Percentiles rank a stretch among this genome's conserved stretches.
Conservation (phyloP, 2,329 filamentous ascomycete species). For the Harringtonia aguacate region DNA sequence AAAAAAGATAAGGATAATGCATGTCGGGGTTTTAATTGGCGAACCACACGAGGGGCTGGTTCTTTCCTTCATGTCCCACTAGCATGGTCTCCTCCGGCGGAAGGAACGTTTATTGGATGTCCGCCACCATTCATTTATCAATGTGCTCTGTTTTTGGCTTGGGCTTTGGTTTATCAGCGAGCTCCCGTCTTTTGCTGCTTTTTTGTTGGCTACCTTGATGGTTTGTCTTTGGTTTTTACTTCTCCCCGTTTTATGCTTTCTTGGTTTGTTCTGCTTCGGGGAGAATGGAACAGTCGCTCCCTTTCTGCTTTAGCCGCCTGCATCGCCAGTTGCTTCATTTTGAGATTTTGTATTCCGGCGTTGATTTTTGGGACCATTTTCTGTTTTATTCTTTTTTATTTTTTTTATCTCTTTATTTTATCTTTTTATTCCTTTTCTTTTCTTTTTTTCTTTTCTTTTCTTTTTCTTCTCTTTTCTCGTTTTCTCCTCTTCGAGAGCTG, state of each 20-base stretch:
- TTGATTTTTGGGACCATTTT: no score
- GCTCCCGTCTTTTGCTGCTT: no score
- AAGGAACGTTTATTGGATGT: not conserved
- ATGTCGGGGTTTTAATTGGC: slow-evolving; percentile 1
- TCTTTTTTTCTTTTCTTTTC: not conserved
- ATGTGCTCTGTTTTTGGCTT: not conserved
- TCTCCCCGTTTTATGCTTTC: not conserved
- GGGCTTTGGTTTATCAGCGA: not conserved
- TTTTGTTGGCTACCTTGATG: not conserved
- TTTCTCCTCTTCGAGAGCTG: no score
- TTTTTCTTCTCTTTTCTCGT: not conserved
- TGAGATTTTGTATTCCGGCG: no score
- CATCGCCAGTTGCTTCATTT: no score
- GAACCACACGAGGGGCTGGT: no score
- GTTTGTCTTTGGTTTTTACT: not conserved
- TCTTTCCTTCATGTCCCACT: not conserved
- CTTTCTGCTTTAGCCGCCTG: no score
- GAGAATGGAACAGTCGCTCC: no score
- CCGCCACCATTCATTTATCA: slow-evolving; percentile 2
- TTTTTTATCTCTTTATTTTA: not conserved
- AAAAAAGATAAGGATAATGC: not conserved
- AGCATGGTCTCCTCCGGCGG: not conserved
- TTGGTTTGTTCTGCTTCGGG: not conserved
- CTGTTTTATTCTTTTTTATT: not conserved
- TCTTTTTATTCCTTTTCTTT: not conserved